A percentile compares a stretch with the other conserved stretches of the same genome.
These are phyloP conservation scores for Immersiella caudata DNA, from an alignment of 495 filamentous ascomycete genomes.

Conservation along the genomic window DNA sequence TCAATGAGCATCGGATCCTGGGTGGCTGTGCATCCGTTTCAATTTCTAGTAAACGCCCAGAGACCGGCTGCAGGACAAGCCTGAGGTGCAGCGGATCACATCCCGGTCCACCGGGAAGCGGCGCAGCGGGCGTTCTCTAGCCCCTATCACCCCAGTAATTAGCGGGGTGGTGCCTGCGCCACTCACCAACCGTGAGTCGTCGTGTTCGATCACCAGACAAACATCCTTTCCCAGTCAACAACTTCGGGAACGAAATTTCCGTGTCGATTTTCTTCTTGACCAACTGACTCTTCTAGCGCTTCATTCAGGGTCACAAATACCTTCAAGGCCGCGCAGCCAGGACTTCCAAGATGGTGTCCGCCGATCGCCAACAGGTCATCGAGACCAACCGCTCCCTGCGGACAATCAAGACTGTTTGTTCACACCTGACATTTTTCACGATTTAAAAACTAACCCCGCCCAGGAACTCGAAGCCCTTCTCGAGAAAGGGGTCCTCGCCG, in stretches of 20 bases:
- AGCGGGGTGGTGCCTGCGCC: slow-evolving; percentile 6
- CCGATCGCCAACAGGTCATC: slow-evolving; percentile 52
- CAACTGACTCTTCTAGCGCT: background rate
- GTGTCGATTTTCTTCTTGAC: background rate
- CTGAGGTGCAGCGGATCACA: background rate
- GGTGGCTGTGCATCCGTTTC: background rate
- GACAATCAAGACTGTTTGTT: slow-evolving; percentile 76
- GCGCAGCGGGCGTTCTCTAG: background rate
- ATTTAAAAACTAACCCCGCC: background rate
- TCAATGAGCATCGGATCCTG: background rate
- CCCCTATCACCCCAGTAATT: background rate
- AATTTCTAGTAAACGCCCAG: background rate
- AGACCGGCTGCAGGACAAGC: background rate
- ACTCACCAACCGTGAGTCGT: background rate
- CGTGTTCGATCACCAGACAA: background rate
- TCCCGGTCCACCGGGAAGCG: background rate
- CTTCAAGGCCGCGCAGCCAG: background rate
- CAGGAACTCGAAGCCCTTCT: slow-evolving; percentile 92
- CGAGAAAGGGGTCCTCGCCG: slow-evolving; percentile 73
- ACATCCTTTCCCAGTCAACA: slow-evolving; percentile 1
- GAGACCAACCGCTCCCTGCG: slow-evolving; percentile 81
- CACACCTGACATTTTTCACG: background rate
- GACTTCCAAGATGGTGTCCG: slow-evolving; percentile 42
- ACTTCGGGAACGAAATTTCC: background rate
- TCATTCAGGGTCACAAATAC: background rate